Base-by-base conservation (phyloP, 164 flowering plant species). In the Vitis labrusca region DNA sequence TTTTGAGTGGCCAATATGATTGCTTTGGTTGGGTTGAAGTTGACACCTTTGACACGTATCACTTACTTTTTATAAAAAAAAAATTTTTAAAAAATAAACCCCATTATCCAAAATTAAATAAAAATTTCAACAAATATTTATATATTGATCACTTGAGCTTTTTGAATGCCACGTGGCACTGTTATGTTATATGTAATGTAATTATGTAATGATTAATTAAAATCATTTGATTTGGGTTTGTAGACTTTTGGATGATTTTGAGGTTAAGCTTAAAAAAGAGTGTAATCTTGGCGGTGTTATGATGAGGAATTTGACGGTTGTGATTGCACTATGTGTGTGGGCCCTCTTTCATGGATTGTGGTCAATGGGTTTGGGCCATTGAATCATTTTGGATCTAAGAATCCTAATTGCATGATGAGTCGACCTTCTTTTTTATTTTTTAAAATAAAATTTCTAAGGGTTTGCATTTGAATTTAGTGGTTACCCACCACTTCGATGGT, bases 1-100 rank as follows among this genome's bases (percentile, higher is more conserved):
- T 63, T 47, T 63, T 47, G 52, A 47, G 65, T 63, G 65, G 65
- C 65, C 65, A 47, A 48, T 63, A 47, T 63, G 65, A 63, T 63
- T 63, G 32, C 52, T 48, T 63, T 63, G 27, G 51, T 48, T 9
- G 52, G 65, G 27, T 2, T 47, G 10, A 63, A 63, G 65, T 63
- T 61, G 50, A 49, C 17, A 17, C 5, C 15, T 63, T n/a, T 48
- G 65, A 48, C 52, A 44, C 10, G 52, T 63, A 51, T 63, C 52
- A 15, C 16, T 7, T 12, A 16, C 27, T 63, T 16, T 23, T 37
- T 3, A 0, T 2, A 37, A 5, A 37, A 37, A 32, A 32, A 19
- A 19, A n/a, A n/a, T n/a, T n/a, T n/a, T n/a, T n/a, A 3, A 3
- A 3, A 32, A 37, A 14, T n/a, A 16, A 23, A 23, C 12, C 2